These are phyloP conservation scores for Cadophora gregata DNA, from an alignment of 2,329 filamentous ascomycete species.

Conservation along the genomic window DNA sequence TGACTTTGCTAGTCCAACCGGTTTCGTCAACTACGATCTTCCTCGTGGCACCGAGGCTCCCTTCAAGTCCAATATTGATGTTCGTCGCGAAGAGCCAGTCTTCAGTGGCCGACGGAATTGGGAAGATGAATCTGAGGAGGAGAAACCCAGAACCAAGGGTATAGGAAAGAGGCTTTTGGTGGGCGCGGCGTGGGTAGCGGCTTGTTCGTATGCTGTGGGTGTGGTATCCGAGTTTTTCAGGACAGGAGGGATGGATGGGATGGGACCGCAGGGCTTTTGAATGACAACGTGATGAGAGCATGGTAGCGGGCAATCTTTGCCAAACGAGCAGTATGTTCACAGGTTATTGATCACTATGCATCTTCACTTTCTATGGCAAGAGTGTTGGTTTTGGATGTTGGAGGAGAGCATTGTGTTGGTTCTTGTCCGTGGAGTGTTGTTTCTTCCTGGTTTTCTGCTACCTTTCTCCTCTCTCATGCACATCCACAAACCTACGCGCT, in stretches of 20 bases:
- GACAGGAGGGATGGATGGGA: slow-evolving; percentile 53
- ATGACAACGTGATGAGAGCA: background rate
- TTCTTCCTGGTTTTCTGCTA: too few species aligned
- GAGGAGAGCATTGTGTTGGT: background rate
- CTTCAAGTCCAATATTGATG: slow-evolving; percentile 52
- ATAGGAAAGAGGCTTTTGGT: slow-evolving; percentile 56
- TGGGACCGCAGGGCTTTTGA: slow-evolving; percentile 43
- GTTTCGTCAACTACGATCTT: slow-evolving; percentile 67
- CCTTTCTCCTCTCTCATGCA: slow-evolving; percentile 11
- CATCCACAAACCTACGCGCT: background rate
- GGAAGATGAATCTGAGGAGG: slow-evolving; percentile 36
- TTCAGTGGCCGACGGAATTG: slow-evolving; percentile 51
- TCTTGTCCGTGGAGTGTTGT: background rate
- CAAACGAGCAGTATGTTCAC: background rate
- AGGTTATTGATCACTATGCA: background rate
- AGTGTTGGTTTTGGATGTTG: background rate
- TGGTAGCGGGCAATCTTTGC: slow-evolving; percentile 4
- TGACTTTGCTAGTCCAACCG: slow-evolving; percentile 68
- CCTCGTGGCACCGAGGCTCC: slow-evolving; percentile 45
- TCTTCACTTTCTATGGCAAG: background rate
- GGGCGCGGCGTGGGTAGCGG: slow-evolving; percentile 60
- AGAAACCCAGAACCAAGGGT: slow-evolving; percentile 46
- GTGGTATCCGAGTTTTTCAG: slow-evolving; percentile 63
- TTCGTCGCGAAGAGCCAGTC: slow-evolving; percentile 54
- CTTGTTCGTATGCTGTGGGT: slow-evolving; percentile 62